Conservation (phyloP, 345 rosid genomes). For the Ceriops tagal region DNA sequence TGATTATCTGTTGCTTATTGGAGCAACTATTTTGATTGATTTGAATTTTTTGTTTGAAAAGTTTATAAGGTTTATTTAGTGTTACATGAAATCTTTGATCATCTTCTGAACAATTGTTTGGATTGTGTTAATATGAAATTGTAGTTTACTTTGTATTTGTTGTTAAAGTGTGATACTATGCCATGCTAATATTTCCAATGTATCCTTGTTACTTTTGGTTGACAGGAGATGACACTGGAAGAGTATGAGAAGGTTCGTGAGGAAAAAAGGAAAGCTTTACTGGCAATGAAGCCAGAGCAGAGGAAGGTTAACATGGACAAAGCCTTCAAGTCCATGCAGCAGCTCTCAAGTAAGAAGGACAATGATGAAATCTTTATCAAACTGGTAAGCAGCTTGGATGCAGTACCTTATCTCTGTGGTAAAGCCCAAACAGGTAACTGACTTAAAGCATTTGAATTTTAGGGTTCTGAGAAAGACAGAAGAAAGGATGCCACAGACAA, state of each 20-base stretch:
- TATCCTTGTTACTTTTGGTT: not conserved
- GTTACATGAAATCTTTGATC: no score
- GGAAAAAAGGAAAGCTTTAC: conserved; percentile 79
- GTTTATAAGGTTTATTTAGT: no score
- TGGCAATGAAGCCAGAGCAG: conserved; percentile 54
- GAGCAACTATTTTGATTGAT: no score
- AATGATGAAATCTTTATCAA: conserved; percentile 83
- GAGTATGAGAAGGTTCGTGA: conserved; percentile 87
- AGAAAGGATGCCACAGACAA: conserved; percentile 84
- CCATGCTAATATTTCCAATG: not conserved
- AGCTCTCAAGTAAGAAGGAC: conserved; percentile 75
- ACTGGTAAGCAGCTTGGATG: conserved; percentile 42
- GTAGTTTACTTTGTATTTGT: no score
- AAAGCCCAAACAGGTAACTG: not conserved
- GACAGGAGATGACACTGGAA: conserved; percentile 92
- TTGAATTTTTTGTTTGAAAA: no score
- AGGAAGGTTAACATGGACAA: conserved; percentile 77
- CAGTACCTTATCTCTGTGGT: not conserved
- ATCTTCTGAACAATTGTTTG: no score
- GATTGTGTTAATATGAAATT: no score
- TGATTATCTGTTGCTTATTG: no score
- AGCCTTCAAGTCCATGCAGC: conserved; percentile 79
- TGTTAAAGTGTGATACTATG: no score
- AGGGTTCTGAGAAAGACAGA: conserved; percentile 98
- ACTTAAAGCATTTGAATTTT: conserved; percentile 13